Percentiles rank a stretch among this genome's conserved stretches.
These are phyloP conservation scores for Hura crepitans DNA, from an alignment of 441 rosid genomes.

Conservation along the genomic window DNA sequence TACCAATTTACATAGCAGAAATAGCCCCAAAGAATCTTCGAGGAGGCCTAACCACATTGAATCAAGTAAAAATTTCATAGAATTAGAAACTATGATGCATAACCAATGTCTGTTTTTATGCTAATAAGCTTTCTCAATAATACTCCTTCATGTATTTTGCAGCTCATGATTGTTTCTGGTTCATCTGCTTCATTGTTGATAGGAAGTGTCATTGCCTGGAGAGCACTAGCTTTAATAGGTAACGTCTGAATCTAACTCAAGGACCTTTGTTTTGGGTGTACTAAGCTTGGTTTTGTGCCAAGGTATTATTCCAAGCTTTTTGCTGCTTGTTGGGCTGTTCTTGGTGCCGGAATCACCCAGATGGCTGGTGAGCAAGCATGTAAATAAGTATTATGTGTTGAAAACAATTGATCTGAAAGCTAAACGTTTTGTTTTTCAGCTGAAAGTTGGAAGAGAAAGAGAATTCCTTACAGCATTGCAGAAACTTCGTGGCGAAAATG, in stretches of 20 bases:
- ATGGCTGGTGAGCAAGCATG: constrained; percentile 77
- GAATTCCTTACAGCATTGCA: constrained; percentile 59
- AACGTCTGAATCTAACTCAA: constrained; percentile 24
- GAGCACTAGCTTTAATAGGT: constrained; percentile 79
- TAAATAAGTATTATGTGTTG: too few species aligned
- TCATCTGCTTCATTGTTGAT: constrained; percentile 57
- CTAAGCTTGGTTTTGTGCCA: constrained; percentile 26
- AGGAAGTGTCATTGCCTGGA: constrained; percentile 72
- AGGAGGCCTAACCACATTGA: constrained; percentile 80
- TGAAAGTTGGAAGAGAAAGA: constrained; percentile 55
- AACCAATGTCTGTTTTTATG: background rate
- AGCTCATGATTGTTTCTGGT: constrained; percentile 77
- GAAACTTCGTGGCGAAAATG: constrained; percentile 58
- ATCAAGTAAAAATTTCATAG: constrained; percentile 39
- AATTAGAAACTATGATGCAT: background rate
- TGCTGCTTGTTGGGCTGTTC: constrained; percentile 61
- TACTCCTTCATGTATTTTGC: constrained; percentile 19
- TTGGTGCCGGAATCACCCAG: constrained; percentile 88
- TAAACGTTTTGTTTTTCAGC: constrained; percentile 44
- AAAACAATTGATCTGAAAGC: too few species aligned
- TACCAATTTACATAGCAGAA: constrained; percentile 83
- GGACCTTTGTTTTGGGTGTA: too few species aligned
- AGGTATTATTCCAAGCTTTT: constrained; percentile 68
- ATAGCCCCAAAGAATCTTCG: constrained; percentile 85
- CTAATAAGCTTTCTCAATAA: background rate